Evolutionary conservation across 2,329 filamentous ascomycete species (phyloP), one percentile per base, ranked within the genome.

Genomic region (Trichoderma sp.): DNA sequence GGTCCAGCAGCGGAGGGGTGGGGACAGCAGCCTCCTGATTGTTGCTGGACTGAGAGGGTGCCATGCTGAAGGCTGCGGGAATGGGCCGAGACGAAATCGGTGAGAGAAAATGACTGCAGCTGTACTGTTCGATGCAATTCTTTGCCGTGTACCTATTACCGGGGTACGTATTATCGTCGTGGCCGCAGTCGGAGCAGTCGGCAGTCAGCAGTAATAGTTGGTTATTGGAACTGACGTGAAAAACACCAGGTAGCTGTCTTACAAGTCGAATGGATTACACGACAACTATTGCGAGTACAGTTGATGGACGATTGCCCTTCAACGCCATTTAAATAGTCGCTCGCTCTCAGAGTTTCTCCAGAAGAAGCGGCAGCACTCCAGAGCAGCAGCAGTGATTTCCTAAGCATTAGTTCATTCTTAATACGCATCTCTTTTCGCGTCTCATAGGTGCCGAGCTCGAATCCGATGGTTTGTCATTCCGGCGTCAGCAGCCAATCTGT

Each of bases 1-100:
- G 83, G 77, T 92, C 87, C 56, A 56, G 35, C 11, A 70, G 31
- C 1, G 33, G 49, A 19, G 63, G 47, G 37, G 66, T 31, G 57
- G n/a, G 13, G 57, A 14, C 21, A 29, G 56, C 19, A 35, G 56
- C 13, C 43, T 49, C 43, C 19, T 49, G n/a, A n/a, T n/a, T n/a
- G 19, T 47, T n/a, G n/a, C 11, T 10, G n/a, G 43, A 13, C 43
- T 49, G 43, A 49, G 57, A 40, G 65, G 58, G 8, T 27, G 55
- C 31, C 37, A 58, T 60, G n/a, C 16, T 43, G 16, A 19, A 43
- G 5, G 35, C 19, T 47, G 40, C 40, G 40, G n/a, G 4, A 47
- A 47, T 19, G 14, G 1, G 16, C 14, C 16, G 37, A 43, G 37
- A 49, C 43, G 43, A 49, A 49, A 21, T 21, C 43, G 43, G 43